Conservation (phyloP, 306 rosid species). For the Carpinus viminea region DNA sequence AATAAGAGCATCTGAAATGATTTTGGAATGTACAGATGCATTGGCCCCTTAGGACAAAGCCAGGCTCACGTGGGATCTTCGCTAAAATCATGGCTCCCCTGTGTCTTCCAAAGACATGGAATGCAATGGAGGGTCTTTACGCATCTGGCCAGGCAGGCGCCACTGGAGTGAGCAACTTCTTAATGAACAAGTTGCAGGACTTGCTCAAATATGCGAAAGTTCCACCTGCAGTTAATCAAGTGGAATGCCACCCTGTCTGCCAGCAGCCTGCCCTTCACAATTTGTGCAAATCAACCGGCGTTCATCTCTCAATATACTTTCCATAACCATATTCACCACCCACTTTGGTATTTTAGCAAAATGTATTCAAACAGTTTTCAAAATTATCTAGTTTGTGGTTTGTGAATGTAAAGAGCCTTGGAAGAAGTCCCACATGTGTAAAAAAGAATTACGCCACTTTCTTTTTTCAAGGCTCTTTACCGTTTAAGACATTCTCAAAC, state of each 20-base stretch:
- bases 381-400: too few relatives aligned
- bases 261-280: conserved; percentile 43
- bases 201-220: conserved; percentile 56
- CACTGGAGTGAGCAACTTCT: conserved; percentile 73
- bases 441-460: too few relatives aligned
- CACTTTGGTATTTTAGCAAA: too few relatives aligned
- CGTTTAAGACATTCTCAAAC: too few relatives aligned
- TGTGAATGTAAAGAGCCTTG: too few relatives aligned
- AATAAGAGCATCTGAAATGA: neutral
- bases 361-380: too few relatives aligned
- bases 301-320: conserved; percentile 57
- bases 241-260: conserved; percentile 56
- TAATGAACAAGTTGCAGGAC: conserved; percentile 73
- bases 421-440: too few relatives aligned
- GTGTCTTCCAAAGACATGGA: conserved; percentile 75
- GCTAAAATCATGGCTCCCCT: conserved; percentile 65
- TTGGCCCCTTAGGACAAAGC: conserved; percentile 76
- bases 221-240: conserved; percentile 81
- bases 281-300: conserved; percentile 65
- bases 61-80: conserved; percentile 56
- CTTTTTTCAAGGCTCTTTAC: too few relatives aligned
- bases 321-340: neutral
- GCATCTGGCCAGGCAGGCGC: conserved; percentile 72
- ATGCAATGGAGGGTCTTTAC: conserved; percentile 75
- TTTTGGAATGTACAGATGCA: conserved; percentile 46